Evolutionary conservation across 805 yeast species (phyloP).

Genomic region (Kodamaea kakaduensis): DNA sequence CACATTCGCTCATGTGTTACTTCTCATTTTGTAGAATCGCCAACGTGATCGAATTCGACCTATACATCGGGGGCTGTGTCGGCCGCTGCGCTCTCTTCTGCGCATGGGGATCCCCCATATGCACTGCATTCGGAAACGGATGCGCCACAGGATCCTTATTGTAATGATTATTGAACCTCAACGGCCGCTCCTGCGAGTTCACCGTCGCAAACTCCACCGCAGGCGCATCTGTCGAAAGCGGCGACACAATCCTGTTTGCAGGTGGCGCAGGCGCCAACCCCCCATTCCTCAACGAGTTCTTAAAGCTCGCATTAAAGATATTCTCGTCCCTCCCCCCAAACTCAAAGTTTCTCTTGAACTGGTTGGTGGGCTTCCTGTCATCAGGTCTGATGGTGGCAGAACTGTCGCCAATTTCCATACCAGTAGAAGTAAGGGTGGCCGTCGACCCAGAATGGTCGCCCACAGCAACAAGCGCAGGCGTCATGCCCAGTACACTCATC

Average conservation of each 20-base stretch:
- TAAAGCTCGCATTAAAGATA: background rate
- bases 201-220: slow-evolving; percentile 17
- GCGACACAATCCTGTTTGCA: slow-evolving; percentile 25
- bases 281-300: background rate
- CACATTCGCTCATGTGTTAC: background rate
- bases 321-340: background rate
- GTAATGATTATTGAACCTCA: slow-evolving; percentile 38
- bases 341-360: no score
- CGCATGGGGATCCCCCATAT: slow-evolving; percentile 23
- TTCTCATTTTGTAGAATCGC: slow-evolving; percentile 32
- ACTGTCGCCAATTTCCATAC: slow-evolving; percentile 15
- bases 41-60: slow-evolving; percentile 40
- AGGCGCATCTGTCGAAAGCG: slow-evolving; percentile 32
- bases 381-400: background rate
- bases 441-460: slow-evolving; percentile 14
- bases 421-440: slow-evolving; percentile 16
- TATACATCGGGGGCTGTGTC: slow-evolving; percentile 25
- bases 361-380: background rate
- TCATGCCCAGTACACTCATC: slow-evolving; percentile 18
- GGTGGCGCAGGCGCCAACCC: background rate
- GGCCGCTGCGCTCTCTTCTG: slow-evolving; percentile 26
- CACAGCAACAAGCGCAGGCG: slow-evolving; percentile 2
- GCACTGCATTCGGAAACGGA: slow-evolving; percentile 41
- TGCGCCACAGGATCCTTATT: slow-evolving; percentile 39
- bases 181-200: slow-evolving; percentile 20